These are phyloP conservation scores for Aphanomyces astaci DNA, from an alignment of 352 stramenopile genomes.

Conservation along the genomic window DNA sequence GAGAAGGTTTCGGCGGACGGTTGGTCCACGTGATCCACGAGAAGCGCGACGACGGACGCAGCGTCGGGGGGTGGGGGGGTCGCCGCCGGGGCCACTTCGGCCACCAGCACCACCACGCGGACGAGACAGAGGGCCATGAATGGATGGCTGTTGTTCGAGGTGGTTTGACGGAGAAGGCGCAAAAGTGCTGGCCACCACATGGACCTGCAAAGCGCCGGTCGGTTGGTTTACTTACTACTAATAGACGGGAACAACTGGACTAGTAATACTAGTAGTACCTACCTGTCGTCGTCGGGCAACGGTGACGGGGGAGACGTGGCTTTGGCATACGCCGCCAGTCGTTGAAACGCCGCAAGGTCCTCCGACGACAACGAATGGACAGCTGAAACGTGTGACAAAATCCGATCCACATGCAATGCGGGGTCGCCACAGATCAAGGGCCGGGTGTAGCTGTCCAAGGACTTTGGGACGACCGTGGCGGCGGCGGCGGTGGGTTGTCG, in stretches of 20 bases:
- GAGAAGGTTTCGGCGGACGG: conserved; percentile 27
- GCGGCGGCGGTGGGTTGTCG: background rate
- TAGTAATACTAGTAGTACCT: background rate
- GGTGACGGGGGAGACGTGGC: background rate
- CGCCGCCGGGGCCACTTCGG: conserved; percentile 25
- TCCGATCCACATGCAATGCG: conserved; percentile 40
- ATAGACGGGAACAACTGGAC: background rate
- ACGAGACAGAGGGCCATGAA: conserved; percentile 33
- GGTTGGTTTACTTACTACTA: background rate
- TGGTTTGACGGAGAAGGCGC: background rate
- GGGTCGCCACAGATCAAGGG: conserved; percentile 53
- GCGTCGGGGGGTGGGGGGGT: conserved; percentile 35
- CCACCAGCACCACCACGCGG: conserved; percentile 52
- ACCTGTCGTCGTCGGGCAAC: background rate
- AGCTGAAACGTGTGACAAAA: conserved; percentile 36
- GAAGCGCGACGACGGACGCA: conserved; percentile 42
- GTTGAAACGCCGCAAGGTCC: conserved; percentile 26
- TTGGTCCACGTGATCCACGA: conserved; percentile 31
- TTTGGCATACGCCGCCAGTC: background rate
- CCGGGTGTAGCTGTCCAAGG: background rate
- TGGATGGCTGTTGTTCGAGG: background rate
- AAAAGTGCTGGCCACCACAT: background rate
- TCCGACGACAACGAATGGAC: conserved; percentile 34
- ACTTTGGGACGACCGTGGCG: background rate
- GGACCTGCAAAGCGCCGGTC: background rate